Evolutionary conservation across 2,329 filamentous ascomycete genomes (phyloP), one percentile per base, ranked within the genome.

Genomic region (Aspergillus ruber): DNA sequence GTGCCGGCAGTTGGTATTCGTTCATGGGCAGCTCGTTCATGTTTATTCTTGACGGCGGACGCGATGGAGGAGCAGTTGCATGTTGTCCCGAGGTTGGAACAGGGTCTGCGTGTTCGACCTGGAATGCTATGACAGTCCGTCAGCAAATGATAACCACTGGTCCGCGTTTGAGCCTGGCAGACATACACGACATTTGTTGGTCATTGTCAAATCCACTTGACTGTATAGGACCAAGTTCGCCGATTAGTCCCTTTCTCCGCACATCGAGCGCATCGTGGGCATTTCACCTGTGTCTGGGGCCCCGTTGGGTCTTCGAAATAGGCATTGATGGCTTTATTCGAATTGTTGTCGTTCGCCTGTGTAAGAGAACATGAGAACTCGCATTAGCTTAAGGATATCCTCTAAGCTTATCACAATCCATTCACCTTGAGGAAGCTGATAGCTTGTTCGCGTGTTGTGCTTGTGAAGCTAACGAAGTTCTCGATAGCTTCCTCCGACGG

Each of bases 41-140:
- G 47, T 69, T 71, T 13, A 67, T 58, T 49, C 70, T 64, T 5
- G 73, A 75, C 3, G 73, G 72, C 36, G 74, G 74, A n/a, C 74
- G 72, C 38, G 73, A 72, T 13, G 72, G 70, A 45, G 72, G 65
- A 29, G 65, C 60, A 42, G 62, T 58, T 44, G 65, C 60, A 42
- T 62, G 59, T 45, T 64, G 67, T 35, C 65, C 64, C 42, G 61
- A 57, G 48, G 62, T 61, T 20, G 61, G 57, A n/a, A 63, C 57
- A 43, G 60, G 56, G 45, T 71, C 65, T 47, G 65, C 55, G 40
- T 65, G 65, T 47, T 69, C 65, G 51, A 64, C 69, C 43, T 63
- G 60, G 49, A 70, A 67, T n/a, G 60, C 68, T 72, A 48, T 44
- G 42, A 46, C 8, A 48, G 25, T 9, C 21, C 32, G 49, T 50